Evolutionary conservation across 441 rosid species (phyloP).

Genomic region (Oxalis stricta): DNA sequence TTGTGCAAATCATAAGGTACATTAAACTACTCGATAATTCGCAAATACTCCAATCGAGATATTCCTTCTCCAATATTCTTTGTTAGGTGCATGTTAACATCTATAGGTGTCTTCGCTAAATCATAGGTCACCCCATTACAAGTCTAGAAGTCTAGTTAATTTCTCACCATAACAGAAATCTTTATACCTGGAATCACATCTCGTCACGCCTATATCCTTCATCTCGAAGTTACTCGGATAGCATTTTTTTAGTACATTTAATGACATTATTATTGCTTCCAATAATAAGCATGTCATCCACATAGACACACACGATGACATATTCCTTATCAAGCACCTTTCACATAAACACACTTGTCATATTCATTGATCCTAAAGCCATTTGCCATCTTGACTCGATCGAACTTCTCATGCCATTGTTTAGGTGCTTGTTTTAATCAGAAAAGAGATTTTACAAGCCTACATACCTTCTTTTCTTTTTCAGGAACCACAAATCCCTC

Average conservation of each 20-base stretch:
- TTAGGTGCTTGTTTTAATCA: too few relatives aligned
- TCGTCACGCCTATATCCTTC: background rate
- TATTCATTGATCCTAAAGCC: too few relatives aligned
- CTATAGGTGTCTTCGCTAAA: background rate
- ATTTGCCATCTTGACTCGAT: too few relatives aligned
- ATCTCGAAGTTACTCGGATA: background rate
- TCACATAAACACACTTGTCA: too few relatives aligned
- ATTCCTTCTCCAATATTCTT: background rate
- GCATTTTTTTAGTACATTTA: background rate
- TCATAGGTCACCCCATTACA: background rate
- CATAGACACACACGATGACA: too few relatives aligned
- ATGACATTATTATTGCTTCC: background rate
- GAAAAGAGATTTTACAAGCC: too few relatives aligned
- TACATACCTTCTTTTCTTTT: too few relatives aligned
- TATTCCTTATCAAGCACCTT: background rate
- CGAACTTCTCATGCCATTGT: too few relatives aligned
- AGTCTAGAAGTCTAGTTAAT: background rate
- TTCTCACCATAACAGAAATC: background rate
- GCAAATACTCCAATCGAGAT: background rate
- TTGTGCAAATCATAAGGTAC: background rate
- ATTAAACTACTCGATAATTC: background rate
- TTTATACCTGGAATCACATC: background rate
- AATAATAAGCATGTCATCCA: too few relatives aligned
- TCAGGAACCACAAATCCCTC: too few relatives aligned
- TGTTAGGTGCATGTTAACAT: background rate